A percentile compares a stretch with the other conserved stretches of the same genome.
Evolutionary conservation across 352 stramenopile genomes (phyloP).

Genomic region (Globisporangium mamillatum): DNA sequence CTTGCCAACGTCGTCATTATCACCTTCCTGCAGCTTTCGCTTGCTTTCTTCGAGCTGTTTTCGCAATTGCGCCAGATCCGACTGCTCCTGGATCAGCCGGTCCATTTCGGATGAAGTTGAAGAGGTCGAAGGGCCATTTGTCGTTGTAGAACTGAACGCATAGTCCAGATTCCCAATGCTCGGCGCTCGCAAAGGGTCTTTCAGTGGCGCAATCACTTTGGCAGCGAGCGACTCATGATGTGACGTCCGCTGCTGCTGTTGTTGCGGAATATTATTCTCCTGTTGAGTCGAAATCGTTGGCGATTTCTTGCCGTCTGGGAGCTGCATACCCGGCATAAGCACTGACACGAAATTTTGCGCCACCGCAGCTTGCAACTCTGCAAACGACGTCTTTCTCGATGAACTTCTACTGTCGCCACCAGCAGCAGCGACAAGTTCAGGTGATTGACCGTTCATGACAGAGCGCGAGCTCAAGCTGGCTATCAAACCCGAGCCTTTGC

Average conservation of each 20-base stretch:
- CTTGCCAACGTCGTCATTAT: slow-evolving; percentile 4
- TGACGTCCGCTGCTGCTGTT: slow-evolving; percentile 3
- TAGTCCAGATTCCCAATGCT: slow-evolving; percentile 1
- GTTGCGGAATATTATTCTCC: neutral
- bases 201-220: slow-evolving; percentile 39
- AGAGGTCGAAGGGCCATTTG: neutral
- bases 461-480: slow-evolving; percentile 44
- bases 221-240: slow-evolving; percentile 27
- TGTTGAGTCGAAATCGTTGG: neutral
- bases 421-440: neutral
- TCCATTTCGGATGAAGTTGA: slow-evolving; percentile 49
- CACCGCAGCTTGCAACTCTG: slow-evolving; percentile 12
- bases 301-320: slow-evolving; percentile 24
- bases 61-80: slow-evolving; percentile 52
- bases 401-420: neutral
- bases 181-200: slow-evolving; percentile 14
- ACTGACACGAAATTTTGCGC: slow-evolving; percentile 44
- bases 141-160: neutral
- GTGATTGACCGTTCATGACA: neutral
- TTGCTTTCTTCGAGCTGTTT: slow-evolving; percentile 72
- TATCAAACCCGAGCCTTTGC: slow-evolving; percentile 50
- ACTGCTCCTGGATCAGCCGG: slow-evolving; percentile 67
- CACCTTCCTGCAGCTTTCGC: slow-evolving; percentile 44
- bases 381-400: slow-evolving; percentile 13
- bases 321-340: slow-evolving; percentile 42